These are phyloP conservation scores for Podaxis sp. DNA, from an alignment of 768 basidiomycete genomes.

Conservation along the genomic window DNA sequence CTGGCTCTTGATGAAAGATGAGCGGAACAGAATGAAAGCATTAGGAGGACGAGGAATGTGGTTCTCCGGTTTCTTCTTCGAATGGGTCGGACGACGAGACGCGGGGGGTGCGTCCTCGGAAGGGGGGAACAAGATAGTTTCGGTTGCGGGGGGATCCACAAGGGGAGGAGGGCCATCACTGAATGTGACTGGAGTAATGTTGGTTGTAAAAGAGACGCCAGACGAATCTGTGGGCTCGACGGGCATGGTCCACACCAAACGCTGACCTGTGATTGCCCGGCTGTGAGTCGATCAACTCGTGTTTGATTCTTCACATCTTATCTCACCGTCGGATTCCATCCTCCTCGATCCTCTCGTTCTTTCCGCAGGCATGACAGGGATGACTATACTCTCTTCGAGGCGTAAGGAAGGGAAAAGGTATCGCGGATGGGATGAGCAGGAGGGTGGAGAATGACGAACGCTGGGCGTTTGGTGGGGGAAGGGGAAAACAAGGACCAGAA, in stretches of 20 bases:
- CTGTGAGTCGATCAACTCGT: conserved; percentile 5
- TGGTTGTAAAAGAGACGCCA: conserved; percentile 24
- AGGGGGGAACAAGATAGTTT: conserved; percentile 62
- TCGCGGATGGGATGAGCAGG: conserved; percentile 15
- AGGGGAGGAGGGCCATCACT: conserved; percentile 30
- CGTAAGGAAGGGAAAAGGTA: conserved; percentile 3
- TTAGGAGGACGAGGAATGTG: conserved; percentile 85
- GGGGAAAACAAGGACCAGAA: conserved; percentile 22
- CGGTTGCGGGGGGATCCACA: conserved; percentile 27
- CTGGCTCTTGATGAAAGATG: conserved; percentile 77
- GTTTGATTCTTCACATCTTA: conserved; percentile 5
- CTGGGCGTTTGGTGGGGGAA: conserved; percentile 19
- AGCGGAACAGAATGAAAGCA: conserved; percentile 86
- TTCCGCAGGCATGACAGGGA: conserved; percentile 31
- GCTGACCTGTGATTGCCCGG: conserved; percentile 24
- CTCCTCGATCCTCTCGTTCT: conserved; percentile 28
- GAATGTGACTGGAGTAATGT: conserved; percentile 23
- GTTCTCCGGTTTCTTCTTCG: conserved; percentile 69
- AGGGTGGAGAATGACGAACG: conserved; percentile 12
- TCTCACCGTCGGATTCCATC: conserved; percentile 26
- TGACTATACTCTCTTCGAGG: neutral
- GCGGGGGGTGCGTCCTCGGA: conserved; percentile 30
- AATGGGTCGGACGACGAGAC: conserved; percentile 50
- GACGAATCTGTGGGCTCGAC: conserved; percentile 23
- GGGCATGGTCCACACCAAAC: conserved; percentile 31